Evolutionary conservation across 2,329 filamentous ascomycete genomes (phyloP).

Genomic region (Alternaria atra): DNA sequence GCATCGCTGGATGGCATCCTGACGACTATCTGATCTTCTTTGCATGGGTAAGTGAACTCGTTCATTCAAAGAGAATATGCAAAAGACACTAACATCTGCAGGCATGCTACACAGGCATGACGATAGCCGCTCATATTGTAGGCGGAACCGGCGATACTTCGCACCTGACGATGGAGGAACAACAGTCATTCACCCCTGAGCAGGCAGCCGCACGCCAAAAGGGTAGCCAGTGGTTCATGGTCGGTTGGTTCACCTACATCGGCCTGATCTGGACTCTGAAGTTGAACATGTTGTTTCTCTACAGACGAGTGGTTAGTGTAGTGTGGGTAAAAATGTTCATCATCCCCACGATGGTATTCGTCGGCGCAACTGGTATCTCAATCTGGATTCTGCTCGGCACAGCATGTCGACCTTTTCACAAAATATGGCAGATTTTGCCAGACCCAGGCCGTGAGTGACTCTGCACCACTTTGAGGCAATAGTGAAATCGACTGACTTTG

Average conservation of each 20-base stretch:
- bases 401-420: constrained; percentile 48
- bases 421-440: constrained; percentile 50
- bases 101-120: constrained; percentile 31
- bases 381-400: constrained; percentile 31
- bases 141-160: constrained; percentile 40
- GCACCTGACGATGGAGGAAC: constrained; percentile 44
- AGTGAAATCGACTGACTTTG: background rate
- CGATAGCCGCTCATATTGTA: constrained; percentile 37
- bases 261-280: constrained; percentile 54
- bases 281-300: constrained; percentile 56
- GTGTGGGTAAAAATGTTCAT: constrained; percentile 51
- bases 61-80: background rate
- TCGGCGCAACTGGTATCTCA: constrained; percentile 32
- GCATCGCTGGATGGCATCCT: constrained; percentile 40
- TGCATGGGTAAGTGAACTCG: constrained; percentile 34
- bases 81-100: background rate
- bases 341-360: constrained; percentile 46
- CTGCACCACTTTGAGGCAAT: background rate
- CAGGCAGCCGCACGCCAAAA: constrained; percentile 40
- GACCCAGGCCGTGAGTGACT: constrained; percentile 49
- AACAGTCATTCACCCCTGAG: constrained; percentile 39
- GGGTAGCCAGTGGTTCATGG: constrained; percentile 51
- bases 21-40: constrained; percentile 50
- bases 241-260: constrained; percentile 48
- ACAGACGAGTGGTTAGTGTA: constrained; percentile 48